A percentile compares a stretch with the other conserved stretches of the same genome.
Conservation (phyloP, 2,329 filamentous ascomycete species). For the Aureobasidium subglaciale region DNA sequence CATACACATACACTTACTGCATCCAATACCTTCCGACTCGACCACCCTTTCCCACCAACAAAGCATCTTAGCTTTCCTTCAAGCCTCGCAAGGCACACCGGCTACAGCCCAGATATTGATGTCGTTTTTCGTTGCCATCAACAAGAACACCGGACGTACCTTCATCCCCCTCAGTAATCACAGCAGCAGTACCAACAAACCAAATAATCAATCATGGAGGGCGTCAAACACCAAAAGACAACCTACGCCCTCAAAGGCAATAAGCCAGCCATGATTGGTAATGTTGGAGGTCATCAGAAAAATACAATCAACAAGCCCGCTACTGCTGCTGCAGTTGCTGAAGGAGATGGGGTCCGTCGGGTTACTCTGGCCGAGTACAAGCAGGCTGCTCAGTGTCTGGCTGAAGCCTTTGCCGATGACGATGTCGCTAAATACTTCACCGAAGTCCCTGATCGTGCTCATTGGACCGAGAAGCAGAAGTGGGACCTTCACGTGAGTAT, state of each 20-base stretch:
- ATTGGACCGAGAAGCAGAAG: conserved; percentile 57
- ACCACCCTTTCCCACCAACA: background rate
- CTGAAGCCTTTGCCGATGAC: conserved; percentile 70
- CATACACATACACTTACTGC: background rate
- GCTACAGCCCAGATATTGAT: conserved; percentile 21
- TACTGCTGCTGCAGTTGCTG: conserved; percentile 5
- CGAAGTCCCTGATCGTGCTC: conserved; percentile 59
- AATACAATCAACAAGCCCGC: background rate
- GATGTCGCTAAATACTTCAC: conserved; percentile 69
- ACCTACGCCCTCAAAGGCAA: conserved; percentile 19
- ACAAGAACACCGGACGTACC: conserved; percentile 41
- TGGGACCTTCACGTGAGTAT: conserved; percentile 73
- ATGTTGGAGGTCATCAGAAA: conserved; percentile 4
- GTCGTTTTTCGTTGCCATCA: conserved; percentile 32
- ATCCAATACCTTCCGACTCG: background rate
- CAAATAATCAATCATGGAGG: conserved; percentile 39
- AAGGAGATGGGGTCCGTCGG: conserved; percentile 51
- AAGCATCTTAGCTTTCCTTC: conserved; percentile 2
- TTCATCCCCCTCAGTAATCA: conserved; percentile 39
- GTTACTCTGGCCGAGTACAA: conserved; percentile 62
- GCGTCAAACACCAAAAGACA: conserved; percentile 28
- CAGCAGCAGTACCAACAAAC: conserved; percentile 32
- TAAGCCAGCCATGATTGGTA: conserved; percentile 33
- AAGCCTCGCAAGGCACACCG: background rate
- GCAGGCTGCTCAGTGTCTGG: conserved; percentile 63